These are phyloP conservation scores for Colletotrichum sp. DNA, from an alignment of 2,329 filamentous ascomycete genomes.

Conservation along the genomic window DNA sequence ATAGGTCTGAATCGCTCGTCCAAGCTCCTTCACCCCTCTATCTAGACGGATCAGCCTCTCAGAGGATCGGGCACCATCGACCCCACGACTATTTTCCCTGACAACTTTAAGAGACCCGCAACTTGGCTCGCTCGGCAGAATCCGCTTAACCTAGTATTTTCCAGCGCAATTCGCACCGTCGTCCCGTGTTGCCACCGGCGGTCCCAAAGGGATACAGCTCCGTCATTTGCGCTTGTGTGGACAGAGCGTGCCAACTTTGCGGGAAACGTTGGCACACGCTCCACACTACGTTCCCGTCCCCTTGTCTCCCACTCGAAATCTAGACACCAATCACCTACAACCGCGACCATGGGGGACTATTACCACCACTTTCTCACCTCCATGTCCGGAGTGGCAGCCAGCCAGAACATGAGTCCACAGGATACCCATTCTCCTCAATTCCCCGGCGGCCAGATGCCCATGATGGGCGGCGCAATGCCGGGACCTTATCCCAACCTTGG, in stretches of 20 bases:
- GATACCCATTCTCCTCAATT: constrained; percentile 43
- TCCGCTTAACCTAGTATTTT: neutral
- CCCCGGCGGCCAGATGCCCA: constrained; percentile 33
- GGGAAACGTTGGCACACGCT: constrained; percentile 4
- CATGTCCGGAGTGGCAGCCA: constrained; percentile 49
- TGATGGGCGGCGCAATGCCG: constrained; percentile 38
- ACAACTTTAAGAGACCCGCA: neutral
- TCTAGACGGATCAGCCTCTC: neutral
- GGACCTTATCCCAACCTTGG: constrained; percentile 52
- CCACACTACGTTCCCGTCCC: neutral
- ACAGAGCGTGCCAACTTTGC: constrained; percentile 2
- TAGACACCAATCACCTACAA: neutral
- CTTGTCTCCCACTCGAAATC: neutral
- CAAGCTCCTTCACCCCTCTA: neutral
- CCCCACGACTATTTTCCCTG: neutral
- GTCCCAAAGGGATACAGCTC: neutral
- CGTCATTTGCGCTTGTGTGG: neutral
- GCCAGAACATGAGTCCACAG: constrained; percentile 41
- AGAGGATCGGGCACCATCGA: neutral
- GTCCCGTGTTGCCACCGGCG: neutral
- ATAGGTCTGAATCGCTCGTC: neutral
- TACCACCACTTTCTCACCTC: constrained; percentile 62
- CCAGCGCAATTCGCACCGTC: neutral
- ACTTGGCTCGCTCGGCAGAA: neutral
- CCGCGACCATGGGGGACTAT: constrained; percentile 56